These are phyloP conservation scores for Xerocomus nothofagi DNA, from an alignment of 1,284 basidiomycete genomes.

Conservation along the genomic window DNA sequence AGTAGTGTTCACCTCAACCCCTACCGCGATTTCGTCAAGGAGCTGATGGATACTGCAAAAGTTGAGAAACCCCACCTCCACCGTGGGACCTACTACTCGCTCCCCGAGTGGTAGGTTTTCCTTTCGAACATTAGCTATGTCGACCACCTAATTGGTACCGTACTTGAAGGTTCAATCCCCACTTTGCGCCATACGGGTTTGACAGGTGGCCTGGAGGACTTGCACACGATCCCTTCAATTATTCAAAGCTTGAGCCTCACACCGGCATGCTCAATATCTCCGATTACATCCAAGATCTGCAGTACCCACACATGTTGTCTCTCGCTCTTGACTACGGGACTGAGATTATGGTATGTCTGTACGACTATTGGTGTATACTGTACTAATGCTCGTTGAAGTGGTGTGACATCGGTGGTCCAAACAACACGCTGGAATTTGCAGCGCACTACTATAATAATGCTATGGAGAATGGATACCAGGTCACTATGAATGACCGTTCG, in stretches of 20 bases:
- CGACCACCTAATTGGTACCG: not conserved
- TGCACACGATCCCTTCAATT: slow-evolving; percentile 52
- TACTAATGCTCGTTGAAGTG: slow-evolving; percentile 35
- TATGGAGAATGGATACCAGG: slow-evolving; percentile 47
- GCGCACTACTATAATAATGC: slow-evolving; percentile 54
- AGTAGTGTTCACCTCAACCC: slow-evolving; percentile 51
- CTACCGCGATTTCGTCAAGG: slow-evolving; percentile 52
- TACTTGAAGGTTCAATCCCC: slow-evolving; percentile 50
- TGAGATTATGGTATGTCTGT: slow-evolving; percentile 51
- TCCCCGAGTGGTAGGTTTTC: slow-evolving; percentile 49
- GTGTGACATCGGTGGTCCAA: slow-evolving; percentile 64
- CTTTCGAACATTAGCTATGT: not conserved
- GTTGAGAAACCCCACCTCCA: slow-evolving; percentile 49
- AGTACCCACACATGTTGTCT: slow-evolving; percentile 56
- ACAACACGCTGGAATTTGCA: slow-evolving; percentile 47
- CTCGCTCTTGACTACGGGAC: slow-evolving; percentile 51
- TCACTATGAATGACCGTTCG: slow-evolving; percentile 55
- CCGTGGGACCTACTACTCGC: slow-evolving; percentile 52
- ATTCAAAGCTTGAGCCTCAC: slow-evolving; percentile 51
- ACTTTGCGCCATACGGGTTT: slow-evolving; percentile 53
- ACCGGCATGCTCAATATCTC: slow-evolving; percentile 49
- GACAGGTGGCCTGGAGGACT: slow-evolving; percentile 52
- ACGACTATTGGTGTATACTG: not conserved
- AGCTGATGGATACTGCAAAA: slow-evolving; percentile 53
- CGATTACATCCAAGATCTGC: slow-evolving; percentile 55